These are phyloP conservation scores for Myrmaecium sp. DNA, from an alignment of 2,329 filamentous ascomycete genomes.

Conservation along the genomic window DNA sequence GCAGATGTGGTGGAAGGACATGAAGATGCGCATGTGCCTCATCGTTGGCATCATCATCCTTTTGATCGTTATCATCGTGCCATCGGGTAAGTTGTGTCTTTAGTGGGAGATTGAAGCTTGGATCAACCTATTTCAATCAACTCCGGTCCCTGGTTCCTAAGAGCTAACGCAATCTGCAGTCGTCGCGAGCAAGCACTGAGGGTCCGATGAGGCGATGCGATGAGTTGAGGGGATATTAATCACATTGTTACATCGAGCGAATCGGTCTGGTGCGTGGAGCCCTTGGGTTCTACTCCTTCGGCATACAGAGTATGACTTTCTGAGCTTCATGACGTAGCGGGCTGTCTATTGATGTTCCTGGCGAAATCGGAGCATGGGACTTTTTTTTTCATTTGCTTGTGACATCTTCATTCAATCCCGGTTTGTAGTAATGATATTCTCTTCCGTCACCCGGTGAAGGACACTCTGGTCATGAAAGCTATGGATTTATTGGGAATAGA, in stretches of 20 bases:
- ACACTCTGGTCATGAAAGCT: too few relatives aligned
- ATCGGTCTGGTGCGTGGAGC: too few relatives aligned
- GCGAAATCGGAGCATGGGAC: constrained; percentile 19
- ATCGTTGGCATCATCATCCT: constrained; percentile 82
- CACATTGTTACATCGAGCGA: too few relatives aligned
- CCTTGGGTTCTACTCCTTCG: too few relatives aligned
- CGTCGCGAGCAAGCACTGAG: constrained; percentile 6
- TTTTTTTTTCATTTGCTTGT: constrained; percentile 14
- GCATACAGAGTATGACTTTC: too few relatives aligned
- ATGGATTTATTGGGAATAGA: too few relatives aligned
- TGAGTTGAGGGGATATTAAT: too few relatives aligned
- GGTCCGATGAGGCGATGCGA: too few relatives aligned
- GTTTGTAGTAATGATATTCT: constrained; percentile 11
- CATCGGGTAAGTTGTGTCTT: constrained; percentile 48
- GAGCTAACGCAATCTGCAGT: constrained; percentile 8
- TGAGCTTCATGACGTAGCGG: too few relatives aligned
- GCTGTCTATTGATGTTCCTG: constrained; percentile 17
- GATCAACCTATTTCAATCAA: neutral
- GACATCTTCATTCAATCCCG: constrained; percentile 17
- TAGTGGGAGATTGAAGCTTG: neutral
- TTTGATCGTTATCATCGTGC: constrained; percentile 85
- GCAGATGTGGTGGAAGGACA: constrained; percentile 99
- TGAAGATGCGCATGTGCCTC: constrained; percentile 99
- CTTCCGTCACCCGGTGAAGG: too few relatives aligned
- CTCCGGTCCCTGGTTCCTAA: neutral